phyloP scores from a whole-genome alignment of 2,329 filamentous ascomycete genomes.

The Beauveria brongniartii region DNA sequence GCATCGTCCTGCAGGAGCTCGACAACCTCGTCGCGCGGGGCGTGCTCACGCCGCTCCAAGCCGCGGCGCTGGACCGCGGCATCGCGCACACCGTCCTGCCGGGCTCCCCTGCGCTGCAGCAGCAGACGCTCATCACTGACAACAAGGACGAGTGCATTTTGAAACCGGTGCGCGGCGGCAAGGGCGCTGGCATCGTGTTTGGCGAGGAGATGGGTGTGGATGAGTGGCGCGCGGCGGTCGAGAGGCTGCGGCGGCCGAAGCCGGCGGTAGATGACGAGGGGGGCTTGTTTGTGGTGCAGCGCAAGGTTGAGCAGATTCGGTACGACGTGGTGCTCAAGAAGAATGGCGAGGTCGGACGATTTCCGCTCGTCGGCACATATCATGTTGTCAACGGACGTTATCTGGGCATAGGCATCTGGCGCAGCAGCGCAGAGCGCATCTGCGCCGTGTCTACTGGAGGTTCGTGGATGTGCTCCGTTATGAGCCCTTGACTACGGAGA shows the following conservation, averaged over 20 bases:
- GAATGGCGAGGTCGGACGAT: constrained; percentile 17
- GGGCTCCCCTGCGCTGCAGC: constrained; percentile 19
- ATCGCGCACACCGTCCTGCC: constrained; percentile 28
- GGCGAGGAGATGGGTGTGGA: constrained; percentile 24
- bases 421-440: constrained; percentile 22
- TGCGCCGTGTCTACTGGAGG: constrained; percentile 25
- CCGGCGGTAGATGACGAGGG: neutral
- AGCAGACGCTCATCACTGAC: constrained; percentile 18
- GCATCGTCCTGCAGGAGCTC: constrained; percentile 29
- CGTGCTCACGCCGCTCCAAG: constrained; percentile 23
- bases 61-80: constrained; percentile 17
- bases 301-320: constrained; percentile 21
- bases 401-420: constrained; percentile 25
- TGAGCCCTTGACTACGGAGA: neutral
- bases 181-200: constrained; percentile 32
- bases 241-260: constrained; percentile 9
- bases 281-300: constrained; percentile 22
- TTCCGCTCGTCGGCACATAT: constrained; percentile 27
- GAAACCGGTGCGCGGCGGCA: constrained; percentile 31
- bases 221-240: constrained; percentile 12
- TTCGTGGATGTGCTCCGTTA: constrained; percentile 27
- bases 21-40: constrained; percentile 17
- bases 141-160: constrained; percentile 23
- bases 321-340: constrained; percentile 25
- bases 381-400: constrained; percentile 22